Base-by-base conservation (phyloP, 352 stramenopile species). In the Phytopythium mirpurense region DNA sequence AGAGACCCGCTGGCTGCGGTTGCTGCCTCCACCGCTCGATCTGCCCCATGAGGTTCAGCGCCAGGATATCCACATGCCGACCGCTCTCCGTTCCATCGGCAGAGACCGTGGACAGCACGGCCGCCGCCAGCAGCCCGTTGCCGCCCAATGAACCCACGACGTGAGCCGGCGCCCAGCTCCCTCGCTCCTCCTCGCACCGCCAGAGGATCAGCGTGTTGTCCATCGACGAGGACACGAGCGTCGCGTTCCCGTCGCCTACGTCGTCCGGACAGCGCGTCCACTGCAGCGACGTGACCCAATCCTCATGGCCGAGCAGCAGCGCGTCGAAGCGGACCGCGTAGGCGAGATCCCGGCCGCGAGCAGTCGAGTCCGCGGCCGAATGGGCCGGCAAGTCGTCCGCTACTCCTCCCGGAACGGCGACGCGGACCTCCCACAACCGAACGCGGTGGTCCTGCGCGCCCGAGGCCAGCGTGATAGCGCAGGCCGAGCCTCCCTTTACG, bases 181-280 rank as follows among this genome's bases (percentile, higher is more conserved):
- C 43, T 11, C 45, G 56, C 2, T 24, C 54, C 27, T 56, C 47
- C 21, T 60, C 52, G 37, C 65, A 59, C 26, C 63, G 63, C 82
- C 82, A 92, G 24, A 86, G 47, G 38, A 92, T 83, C 2, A 92
- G 48, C 11, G 75, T 79, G 51, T 92, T 89, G 60, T 92, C 82
- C 82, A 92, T 92, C 1, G 82, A 90, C 2, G 70, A 68, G 1
- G 79, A 87, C 5, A 92, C 52, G 31, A 92, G 60, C 4, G 60
- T 57, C 11, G 57, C 50, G 18, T 57, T 24, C 11, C 7, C 6
- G 6, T n/a, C 31, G 27, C 24, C 31, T 5, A 41, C 27, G 15
- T 29, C 49, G 18, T 16, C 29, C 2, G 59, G 54, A 10, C 78
- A 34, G 4, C 55, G 32, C 37, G 62, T 70, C 82, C 82, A 92